Evolutionary conservation across 768 basidiomycete species (phyloP).

Genomic region (Psilocybe cyanescens): DNA sequence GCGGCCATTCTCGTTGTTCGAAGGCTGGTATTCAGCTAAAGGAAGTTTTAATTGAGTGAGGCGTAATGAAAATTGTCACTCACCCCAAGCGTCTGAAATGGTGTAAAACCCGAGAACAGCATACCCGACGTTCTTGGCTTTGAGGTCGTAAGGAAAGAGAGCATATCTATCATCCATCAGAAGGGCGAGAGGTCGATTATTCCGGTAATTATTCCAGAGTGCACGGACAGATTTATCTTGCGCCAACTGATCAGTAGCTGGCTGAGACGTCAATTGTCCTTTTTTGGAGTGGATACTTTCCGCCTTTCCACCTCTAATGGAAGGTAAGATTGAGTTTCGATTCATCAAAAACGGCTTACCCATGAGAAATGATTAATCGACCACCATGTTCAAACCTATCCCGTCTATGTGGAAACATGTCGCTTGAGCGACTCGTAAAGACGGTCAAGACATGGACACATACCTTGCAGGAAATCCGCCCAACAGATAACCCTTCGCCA

Average conservation of each 20-base stretch:
- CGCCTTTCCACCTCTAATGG: constrained; percentile 66
- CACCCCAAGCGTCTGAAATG: constrained; percentile 74
- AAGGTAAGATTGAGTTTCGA: background rate
- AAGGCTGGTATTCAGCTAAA: constrained; percentile 66
- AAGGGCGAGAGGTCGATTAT: constrained; percentile 65
- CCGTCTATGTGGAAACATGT: constrained; percentile 46
- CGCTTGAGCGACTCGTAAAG: background rate
- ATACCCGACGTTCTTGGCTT: constrained; percentile 45
- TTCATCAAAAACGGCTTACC: constrained; percentile 47
- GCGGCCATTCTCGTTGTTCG: constrained; percentile 47
- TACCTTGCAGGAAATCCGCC: constrained; percentile 73
- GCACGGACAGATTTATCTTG: constrained; percentile 75
- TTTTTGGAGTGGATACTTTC: constrained; percentile 52
- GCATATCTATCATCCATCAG: constrained; percentile 77
- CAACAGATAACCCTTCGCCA: constrained; percentile 77
- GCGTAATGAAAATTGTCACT: constrained; percentile 17
- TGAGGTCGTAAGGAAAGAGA: constrained; percentile 73
- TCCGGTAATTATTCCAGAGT: constrained; percentile 58
- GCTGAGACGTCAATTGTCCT: constrained; percentile 41
- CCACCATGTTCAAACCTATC: constrained; percentile 70
- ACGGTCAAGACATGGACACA: constrained; percentile 17
- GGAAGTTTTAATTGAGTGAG: background rate
- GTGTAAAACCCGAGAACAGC: constrained; percentile 73
- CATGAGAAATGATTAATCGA: constrained; percentile 80
- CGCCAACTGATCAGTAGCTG: constrained; percentile 68